Percentiles rank a stretch among this genome's conserved stretches.
phyloP scores from a whole-genome alignment of 2,329 filamentous ascomycete genomes.

The Coniochaeta ligniaria region DNA sequence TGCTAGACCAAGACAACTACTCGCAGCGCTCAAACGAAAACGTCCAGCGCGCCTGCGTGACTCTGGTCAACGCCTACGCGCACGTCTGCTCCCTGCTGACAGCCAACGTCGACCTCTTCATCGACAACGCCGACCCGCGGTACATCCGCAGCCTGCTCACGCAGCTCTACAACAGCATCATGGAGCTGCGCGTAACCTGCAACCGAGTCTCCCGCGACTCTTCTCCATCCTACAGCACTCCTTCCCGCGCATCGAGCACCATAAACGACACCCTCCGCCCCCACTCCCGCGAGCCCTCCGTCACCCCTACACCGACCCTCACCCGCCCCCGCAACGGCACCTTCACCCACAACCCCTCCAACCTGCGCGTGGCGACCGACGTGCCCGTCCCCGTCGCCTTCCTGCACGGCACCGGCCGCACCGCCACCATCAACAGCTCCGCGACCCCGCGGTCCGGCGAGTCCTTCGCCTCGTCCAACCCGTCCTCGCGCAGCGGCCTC shows the following conservation, averaged over 20 bases:
- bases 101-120: slow-evolving; percentile 55
- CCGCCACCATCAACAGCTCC: slow-evolving; percentile 40
- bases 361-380: slow-evolving; percentile 51
- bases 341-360: slow-evolving; percentile 41
- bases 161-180: slow-evolving; percentile 60
- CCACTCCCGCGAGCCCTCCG: slow-evolving; percentile 43
- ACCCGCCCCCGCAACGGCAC: slow-evolving; percentile 29
- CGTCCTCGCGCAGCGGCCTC: slow-evolving; percentile 39
- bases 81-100: slow-evolving; percentile 56
- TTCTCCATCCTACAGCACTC: slow-evolving; percentile 11
- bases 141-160: slow-evolving; percentile 60
- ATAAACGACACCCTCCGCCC: slow-evolving; percentile 42
- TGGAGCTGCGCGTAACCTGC: slow-evolving; percentile 54
- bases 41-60: slow-evolving; percentile 55
- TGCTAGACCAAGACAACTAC: slow-evolving; percentile 40
- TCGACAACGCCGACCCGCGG: slow-evolving; percentile 58
- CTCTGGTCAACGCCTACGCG: slow-evolving; percentile 56
- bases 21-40: slow-evolving; percentile 52
- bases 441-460: slow-evolving; percentile 73
- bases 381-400: slow-evolving; percentile 36
- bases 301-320: slow-evolving; percentile 39
- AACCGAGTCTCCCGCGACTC: slow-evolving; percentile 19
- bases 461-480: slow-evolving; percentile 58
- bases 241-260: slow-evolving; percentile 10
- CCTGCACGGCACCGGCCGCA: slow-evolving; percentile 41